Conservation (phyloP, 306 rosid genomes). For the Cucurbita ficifolia region DNA sequence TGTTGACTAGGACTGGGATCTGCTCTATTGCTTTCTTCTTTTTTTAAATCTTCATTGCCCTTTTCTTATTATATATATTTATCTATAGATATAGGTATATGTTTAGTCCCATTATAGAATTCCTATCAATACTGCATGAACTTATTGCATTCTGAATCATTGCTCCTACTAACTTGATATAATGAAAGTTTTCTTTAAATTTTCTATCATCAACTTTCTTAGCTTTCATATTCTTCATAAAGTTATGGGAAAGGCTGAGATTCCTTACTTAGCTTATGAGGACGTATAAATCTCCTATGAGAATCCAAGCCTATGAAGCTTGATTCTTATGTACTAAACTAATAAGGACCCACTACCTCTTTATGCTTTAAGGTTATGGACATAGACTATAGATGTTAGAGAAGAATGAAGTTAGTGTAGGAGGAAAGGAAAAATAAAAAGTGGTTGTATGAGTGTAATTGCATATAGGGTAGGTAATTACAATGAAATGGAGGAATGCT, state of each 20-base stretch:
- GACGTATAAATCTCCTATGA: not conserved
- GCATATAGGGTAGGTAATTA: not conserved
- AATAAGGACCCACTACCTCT: not conserved
- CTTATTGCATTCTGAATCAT: constrained; percentile 4
- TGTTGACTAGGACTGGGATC: constrained; percentile 18
- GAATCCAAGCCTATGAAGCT: not conserved
- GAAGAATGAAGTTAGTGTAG: not conserved
- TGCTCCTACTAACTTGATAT: not conserved
- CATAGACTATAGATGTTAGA: not conserved
- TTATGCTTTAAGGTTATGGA: not conserved
- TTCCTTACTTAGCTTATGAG: not conserved
- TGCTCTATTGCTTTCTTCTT: constrained; percentile 1
- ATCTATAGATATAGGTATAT: not conserved
- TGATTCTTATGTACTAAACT: not conserved
- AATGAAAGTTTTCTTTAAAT: not conserved
- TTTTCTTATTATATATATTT: not conserved
- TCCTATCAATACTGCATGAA: constrained; percentile 1
- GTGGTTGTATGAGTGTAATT: not conserved
- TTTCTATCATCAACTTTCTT: not conserved
- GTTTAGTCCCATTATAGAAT: not conserved
- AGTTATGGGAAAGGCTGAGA: not conserved
- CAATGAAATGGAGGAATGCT: not conserved
- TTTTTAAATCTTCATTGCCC: not conserved
- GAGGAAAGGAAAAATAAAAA: not conserved
- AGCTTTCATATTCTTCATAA: not conserved